phyloP scores from a whole-genome alignment of 78 protist genomes.

The slime mould (Dictyostelium discoideum) region DNA sequence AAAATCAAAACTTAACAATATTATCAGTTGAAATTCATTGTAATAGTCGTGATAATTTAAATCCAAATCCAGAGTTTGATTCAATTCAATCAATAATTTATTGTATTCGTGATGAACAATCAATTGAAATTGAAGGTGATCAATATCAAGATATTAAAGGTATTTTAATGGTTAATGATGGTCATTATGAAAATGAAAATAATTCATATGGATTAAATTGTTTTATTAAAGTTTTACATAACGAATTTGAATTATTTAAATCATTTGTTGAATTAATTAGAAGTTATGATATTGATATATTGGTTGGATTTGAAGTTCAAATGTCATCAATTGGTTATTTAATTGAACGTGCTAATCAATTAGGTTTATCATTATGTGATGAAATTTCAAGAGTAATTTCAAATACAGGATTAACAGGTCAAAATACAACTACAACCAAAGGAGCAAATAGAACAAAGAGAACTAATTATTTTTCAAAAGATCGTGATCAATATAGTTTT shows the following conservation, averaged over 20 bases:
- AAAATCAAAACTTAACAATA: constrained; percentile 78
- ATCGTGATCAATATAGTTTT: constrained; percentile 65
- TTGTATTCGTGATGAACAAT: constrained; percentile 75
- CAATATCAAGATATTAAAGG: constrained; percentile 73
- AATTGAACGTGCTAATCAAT: constrained; percentile 75
- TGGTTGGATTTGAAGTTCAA: constrained; percentile 93
- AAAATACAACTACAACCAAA: not conserved
- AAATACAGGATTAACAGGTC: not conserved
- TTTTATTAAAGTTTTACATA: not conserved
- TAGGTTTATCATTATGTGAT: constrained; percentile 67
- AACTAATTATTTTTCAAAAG: constrained; percentile 40
- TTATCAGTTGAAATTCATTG: constrained; percentile 80
- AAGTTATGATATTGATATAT: constrained; percentile 89
- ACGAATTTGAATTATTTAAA: constrained; percentile 71
- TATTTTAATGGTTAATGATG: constrained; percentile 38
- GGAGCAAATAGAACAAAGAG: not conserved
- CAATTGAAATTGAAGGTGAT: constrained; percentile 43
- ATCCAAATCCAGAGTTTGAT: constrained; percentile 82
- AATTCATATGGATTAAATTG: constrained; percentile 11
- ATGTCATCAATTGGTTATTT: constrained; percentile 88
- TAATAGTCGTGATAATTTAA: constrained; percentile 37
- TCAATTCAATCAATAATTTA: constrained; percentile 48
- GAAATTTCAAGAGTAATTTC: constrained; percentile 43
- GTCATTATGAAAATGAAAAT: not conserved
- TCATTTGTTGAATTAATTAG: constrained; percentile 64